Evolutionary conservation across 2,329 filamentous ascomycete genomes (phyloP).

Genomic region (Trichoderma afroharzianum): DNA sequence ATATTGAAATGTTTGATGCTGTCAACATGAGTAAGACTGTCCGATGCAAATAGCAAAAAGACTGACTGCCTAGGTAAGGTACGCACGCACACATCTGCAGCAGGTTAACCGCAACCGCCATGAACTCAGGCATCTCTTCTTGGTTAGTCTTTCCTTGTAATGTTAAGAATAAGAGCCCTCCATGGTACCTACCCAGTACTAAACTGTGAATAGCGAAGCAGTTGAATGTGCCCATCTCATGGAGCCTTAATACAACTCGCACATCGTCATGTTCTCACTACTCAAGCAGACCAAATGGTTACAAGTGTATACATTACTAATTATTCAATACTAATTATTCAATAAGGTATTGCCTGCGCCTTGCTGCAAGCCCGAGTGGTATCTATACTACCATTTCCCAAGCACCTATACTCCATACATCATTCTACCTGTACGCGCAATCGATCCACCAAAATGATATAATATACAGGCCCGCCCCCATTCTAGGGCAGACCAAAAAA

Average conservation of each 20-base stretch:
- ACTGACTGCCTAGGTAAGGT: neutral
- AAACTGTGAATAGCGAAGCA: neutral
- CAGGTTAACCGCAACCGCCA: neutral
- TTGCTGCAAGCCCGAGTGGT: neutral
- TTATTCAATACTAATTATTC: neutral
- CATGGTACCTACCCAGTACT: neutral
- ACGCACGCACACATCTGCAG: neutral
- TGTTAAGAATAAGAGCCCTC: neutral
- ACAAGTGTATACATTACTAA: neutral
- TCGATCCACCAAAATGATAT: neutral
- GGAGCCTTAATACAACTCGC: neutral
- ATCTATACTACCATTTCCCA: neutral
- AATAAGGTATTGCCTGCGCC: neutral
- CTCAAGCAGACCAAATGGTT: neutral
- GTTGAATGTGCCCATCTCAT: neutral
- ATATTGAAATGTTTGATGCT: neutral
- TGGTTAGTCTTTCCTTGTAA: neutral
- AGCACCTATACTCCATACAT: neutral
- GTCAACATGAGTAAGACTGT: neutral
- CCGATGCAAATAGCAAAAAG: neutral
- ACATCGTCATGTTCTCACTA: neutral
- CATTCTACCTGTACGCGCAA: neutral
- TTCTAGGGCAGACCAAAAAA: neutral
- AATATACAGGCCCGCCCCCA: slow-evolving; percentile 4
- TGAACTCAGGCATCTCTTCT: neutral